phyloP scores from a whole-genome alignment of 768 basidiomycete species.

The Candolleomyces aberdarensis region DNA sequence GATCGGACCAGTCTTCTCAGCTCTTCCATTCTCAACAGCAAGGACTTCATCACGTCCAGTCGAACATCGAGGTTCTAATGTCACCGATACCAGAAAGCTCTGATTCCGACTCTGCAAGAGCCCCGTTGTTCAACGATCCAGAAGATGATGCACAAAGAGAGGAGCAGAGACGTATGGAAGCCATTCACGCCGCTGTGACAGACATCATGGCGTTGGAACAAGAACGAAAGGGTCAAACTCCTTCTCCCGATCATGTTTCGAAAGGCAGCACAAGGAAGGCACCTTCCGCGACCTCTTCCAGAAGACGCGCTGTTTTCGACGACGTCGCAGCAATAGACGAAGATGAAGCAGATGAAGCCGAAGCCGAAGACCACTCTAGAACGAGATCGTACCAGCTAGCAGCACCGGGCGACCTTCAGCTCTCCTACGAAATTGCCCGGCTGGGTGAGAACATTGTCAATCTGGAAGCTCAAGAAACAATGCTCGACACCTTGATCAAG shows the following conservation, averaged over 20 bases:
- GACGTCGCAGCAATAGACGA: slow-evolving; percentile 39
- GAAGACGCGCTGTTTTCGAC: slow-evolving; percentile 26
- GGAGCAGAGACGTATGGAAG: slow-evolving; percentile 87
- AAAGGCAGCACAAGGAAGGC: neutral
- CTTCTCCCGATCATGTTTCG: slow-evolving; percentile 3
- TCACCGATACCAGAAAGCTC: slow-evolving; percentile 52
- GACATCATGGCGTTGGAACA: slow-evolving; percentile 91
- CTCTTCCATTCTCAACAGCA: neutral
- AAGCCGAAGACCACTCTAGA: slow-evolving; percentile 39
- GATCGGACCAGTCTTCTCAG: slow-evolving; percentile 34
- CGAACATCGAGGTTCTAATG: slow-evolving; percentile 83
- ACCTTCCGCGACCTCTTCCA: neutral
- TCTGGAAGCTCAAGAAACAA: slow-evolving; percentile 74
- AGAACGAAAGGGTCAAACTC: slow-evolving; percentile 16
- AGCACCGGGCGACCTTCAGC: slow-evolving; percentile 85
- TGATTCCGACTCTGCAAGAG: slow-evolving; percentile 53
- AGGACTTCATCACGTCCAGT: slow-evolving; percentile 23
- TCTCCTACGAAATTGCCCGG: slow-evolving; percentile 82
- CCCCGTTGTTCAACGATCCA: slow-evolving; percentile 80
- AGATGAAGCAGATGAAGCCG: slow-evolving; percentile 45
- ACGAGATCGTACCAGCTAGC: slow-evolving; percentile 67
- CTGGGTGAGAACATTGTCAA: slow-evolving; percentile 73
- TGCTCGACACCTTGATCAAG: slow-evolving; percentile 85
- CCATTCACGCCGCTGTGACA: slow-evolving; percentile 93
- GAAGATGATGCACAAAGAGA: slow-evolving; percentile 67